Base-by-base conservation (phyloP, 1,284 basidiomycete species). In the Naganishia sp. region DNA sequence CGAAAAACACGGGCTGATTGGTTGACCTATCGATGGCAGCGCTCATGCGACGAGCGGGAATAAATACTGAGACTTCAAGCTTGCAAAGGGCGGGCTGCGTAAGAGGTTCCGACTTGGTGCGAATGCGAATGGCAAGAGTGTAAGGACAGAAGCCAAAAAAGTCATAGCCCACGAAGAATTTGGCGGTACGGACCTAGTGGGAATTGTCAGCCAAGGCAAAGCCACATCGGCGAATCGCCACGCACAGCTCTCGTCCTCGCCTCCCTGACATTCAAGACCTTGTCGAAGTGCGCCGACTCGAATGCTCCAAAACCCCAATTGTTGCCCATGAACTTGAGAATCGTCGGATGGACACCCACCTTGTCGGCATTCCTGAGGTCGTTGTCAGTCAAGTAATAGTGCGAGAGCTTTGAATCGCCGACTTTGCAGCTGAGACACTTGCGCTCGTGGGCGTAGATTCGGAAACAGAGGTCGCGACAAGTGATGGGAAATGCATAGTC, bases 121-220 rank as follows among this genome's bases (percentile, higher is more conserved):
- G 42, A 11, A 62, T 55, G 31, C 66, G 60, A 23, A 63, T 63
- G 52, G 52, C 49, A 18, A 67, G 53, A 15, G 58, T 67, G 43
- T 56, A 50, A 11, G 51, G 52, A 46, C 66, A 67, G 46, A 55
- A 63, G 3, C 66, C 66, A 41, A 67, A 63, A 45, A 67, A 67
- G 28, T 67, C 66, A 54, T 67, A 67, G 15, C 66, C 66, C 2
- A 60, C 58, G n/a, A 67, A 67, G 45, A 63, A 63, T 25, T 67
- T 67, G 45, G 58, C 50, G 6, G 66, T 67, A 18, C 66, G 66
- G 21, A 67, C 66, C 66, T 62, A 35, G 45, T 41, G n/a, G 11
- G 17, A 23, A 49, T 17, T 18, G 21, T 46, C 15, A 47, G 45
- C 9, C 1, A 13, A 28, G 28, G 25, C 21, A 21, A n/a, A 15